Evolutionary conservation across 192 early-diverging fungal genomes (phyloP).

Genomic region (Endogone sp.): DNA sequence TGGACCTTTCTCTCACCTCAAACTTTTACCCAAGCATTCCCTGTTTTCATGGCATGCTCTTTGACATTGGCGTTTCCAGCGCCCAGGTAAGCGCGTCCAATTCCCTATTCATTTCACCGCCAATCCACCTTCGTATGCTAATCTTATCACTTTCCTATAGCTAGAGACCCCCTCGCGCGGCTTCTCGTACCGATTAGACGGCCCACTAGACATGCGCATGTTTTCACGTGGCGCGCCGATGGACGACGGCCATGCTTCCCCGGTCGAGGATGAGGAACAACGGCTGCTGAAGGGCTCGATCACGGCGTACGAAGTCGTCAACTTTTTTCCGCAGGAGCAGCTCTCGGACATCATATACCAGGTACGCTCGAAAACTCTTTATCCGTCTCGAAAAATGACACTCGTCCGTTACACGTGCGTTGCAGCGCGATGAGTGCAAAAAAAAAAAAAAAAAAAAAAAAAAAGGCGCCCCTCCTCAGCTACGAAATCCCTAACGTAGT

Average conservation of each 20-base stretch:
- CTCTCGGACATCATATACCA: slow-evolving; percentile 59
- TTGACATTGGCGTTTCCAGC: slow-evolving; percentile 73
- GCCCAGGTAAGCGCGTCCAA: slow-evolving; percentile 50
- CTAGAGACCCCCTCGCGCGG: slow-evolving; percentile 59
- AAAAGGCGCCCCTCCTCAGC: neutral
- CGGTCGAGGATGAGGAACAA: slow-evolving; percentile 17
- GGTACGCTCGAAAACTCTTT: slow-evolving; percentile 8
- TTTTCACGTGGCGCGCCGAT: slow-evolving; percentile 32
- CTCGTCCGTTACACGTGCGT: neutral
- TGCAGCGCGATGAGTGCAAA: too few relatives aligned
- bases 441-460: too few relatives aligned
- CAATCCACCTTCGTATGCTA: neutral
- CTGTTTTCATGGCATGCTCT: slow-evolving; percentile 65
- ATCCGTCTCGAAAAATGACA: neutral
- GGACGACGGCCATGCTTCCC: too few relatives aligned
- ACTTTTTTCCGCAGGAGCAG: slow-evolving; percentile 54
- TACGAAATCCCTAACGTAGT: slow-evolving; percentile 18
- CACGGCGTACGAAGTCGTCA: slow-evolving; percentile 61
- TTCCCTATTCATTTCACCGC: too few relatives aligned
- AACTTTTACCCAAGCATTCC: slow-evolving; percentile 13
- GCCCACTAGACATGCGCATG: slow-evolving; percentile 80
- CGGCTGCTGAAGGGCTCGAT: slow-evolving; percentile 30
- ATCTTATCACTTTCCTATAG: neutral
- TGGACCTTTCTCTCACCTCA: neutral
- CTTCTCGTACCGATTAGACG: slow-evolving; percentile 64